phyloP scores from a whole-genome alignment of 1,139 yeast species.

The Blastobotrys capitulatus region DNA sequence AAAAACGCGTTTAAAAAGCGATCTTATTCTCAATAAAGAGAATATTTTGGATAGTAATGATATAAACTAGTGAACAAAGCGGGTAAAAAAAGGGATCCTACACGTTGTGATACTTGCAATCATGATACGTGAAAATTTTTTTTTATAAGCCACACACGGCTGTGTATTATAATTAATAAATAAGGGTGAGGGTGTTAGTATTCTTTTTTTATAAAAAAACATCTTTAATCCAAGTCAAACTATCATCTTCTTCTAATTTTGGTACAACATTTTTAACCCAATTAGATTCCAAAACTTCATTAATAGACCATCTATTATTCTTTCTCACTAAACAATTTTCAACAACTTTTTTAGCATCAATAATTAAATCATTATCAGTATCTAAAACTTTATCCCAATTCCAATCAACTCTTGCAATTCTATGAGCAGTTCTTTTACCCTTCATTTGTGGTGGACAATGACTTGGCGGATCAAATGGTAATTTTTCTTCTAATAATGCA shows the following conservation, averaged over 20 bases:
- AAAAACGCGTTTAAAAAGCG: no score
- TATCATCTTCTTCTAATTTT: neutral
- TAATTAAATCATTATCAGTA: constrained; percentile 25
- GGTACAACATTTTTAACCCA: constrained; percentile 31
- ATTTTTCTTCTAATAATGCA: constrained; percentile 71
- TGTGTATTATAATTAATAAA: no score
- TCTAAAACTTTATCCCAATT: constrained; percentile 52
- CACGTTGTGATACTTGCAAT: no score
- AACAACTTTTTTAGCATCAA: constrained; percentile 48
- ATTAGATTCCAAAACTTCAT: constrained; percentile 34
- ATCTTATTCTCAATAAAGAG: no score
- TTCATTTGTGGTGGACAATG: constrained; percentile 12
- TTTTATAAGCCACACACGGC: no score
- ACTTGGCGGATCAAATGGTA: constrained; percentile 69
- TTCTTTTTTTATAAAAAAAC: constrained; percentile 3
- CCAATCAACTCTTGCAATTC: constrained; percentile 94
- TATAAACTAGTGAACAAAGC: no score
- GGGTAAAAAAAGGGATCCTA: no score
- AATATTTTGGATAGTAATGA: no score
- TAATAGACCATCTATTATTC: constrained; percentile 43
- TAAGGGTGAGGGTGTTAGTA: no score
- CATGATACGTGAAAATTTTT: no score
- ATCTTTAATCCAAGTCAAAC: constrained; percentile 1
- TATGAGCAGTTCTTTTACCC: constrained; percentile 57
- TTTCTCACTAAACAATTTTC: constrained; percentile 49